A percentile compares a stretch with the other conserved stretches of the same genome.
Conservation (phyloP, 306 rosid genomes). For the Prunus mira region DNA sequence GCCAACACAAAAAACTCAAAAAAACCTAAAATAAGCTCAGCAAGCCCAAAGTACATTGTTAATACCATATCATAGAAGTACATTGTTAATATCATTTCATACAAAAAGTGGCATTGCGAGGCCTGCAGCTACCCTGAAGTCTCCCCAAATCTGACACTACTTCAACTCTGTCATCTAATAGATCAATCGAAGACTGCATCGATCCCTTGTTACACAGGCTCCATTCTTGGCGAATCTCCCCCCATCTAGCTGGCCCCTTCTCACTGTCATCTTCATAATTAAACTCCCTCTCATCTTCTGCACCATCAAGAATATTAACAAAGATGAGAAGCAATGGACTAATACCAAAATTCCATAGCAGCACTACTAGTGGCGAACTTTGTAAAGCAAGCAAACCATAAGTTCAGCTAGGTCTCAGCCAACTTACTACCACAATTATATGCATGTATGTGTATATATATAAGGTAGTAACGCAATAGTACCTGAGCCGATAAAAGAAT, state of each 20-base stretch:
- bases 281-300: slow-evolving; percentile 63
- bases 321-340: neutral
- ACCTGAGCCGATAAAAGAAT: too few species aligned
- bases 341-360: neutral
- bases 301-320: neutral
- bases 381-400: too few species aligned
- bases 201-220: slow-evolving; percentile 43
- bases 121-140: slow-evolving; percentile 32
- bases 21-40: too few species aligned
- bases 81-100: too few species aligned
- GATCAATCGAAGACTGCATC: slow-evolving; percentile 76
- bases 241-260: slow-evolving; percentile 69
- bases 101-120: slow-evolving; percentile 37
- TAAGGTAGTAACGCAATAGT: too few species aligned
- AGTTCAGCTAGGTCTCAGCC: too few species aligned
- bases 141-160: slow-evolving; percentile 31
- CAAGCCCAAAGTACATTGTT: too few species aligned
- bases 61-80: too few species aligned
- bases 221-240: slow-evolving; percentile 58
- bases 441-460: too few species aligned
- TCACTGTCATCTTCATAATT: slow-evolving; percentile 32
- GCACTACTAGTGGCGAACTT: too few species aligned
- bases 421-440: too few species aligned
- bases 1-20: too few species aligned
- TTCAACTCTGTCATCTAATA: slow-evolving; percentile 44